Evolutionary conservation across 257 asterid genomes (phyloP), one percentile per base, ranked within the genome.

Genomic region (Nicotiana otophora): DNA sequence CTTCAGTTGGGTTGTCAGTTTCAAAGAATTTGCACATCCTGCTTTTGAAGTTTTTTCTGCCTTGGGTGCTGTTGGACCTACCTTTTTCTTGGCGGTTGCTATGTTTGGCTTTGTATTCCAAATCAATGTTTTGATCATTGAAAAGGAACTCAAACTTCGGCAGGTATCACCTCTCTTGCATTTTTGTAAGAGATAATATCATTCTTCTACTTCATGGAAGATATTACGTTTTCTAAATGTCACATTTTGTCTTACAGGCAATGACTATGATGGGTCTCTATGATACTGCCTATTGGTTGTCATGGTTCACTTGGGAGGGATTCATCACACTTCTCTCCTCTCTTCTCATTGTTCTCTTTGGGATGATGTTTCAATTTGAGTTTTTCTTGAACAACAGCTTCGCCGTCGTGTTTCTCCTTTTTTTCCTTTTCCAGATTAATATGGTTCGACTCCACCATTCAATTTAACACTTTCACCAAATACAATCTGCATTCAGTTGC

Each of bases 241-340:
- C 33, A 36, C 83, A 69, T 81, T 81, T 80, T 51, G 12, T 48
- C 88, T 80, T 48, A 80, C 92, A 93, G 99, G 94, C 95, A 67
- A 95, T 95, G 99, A 82, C 94, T 20, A 91, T 95, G 92, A 95
- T 95, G 99, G 99, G 99, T 15, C 99, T 95, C 80, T 95, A 90
- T 89, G 99, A 95, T 87, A 87, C 98, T 55, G 97, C 98, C 36
- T 95, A 93, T 82, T 95, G 99, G 99, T 85, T 92, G 81, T 93
- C 99, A 14, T 95, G 99, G 99, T 81, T 93, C 85, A 84, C 97
- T 34, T 95, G 99, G 99, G 99, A 95, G 86, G 98, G 97, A 82
- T 80, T 89, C 58, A 82, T 92, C 33, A 88, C 94, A 4, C 58
- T 92, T 81, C 80, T 92, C 80, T 90, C 99, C 7, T 89, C 99